A percentile compares a stretch with the other conserved stretches of the same genome.
Evolutionary conservation across 2,329 filamentous ascomycete species (phyloP).

Genomic region (Cytospora mali): DNA sequence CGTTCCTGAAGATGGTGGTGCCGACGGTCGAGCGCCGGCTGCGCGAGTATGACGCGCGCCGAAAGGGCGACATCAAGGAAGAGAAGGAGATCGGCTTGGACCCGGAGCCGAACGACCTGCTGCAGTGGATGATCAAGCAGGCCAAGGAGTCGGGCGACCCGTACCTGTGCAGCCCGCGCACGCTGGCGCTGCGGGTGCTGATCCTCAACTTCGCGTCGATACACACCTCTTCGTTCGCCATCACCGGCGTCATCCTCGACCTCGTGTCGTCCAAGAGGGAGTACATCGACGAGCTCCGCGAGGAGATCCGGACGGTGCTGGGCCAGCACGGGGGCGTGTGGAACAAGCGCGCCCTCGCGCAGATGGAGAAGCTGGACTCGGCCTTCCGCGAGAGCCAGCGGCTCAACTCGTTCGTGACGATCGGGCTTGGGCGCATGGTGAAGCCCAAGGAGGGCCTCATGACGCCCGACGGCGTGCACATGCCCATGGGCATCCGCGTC

Average conservation of each 20-base stretch:
- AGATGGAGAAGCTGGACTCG: slow-evolving; percentile 45
- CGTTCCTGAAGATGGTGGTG: slow-evolving; percentile 28
- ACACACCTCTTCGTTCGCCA: slow-evolving; percentile 43
- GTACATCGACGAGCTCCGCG: slow-evolving; percentile 36
- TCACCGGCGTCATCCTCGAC: slow-evolving; percentile 43
- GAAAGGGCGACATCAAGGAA: slow-evolving; percentile 15
- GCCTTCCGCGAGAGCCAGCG: slow-evolving; percentile 47
- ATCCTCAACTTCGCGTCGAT: slow-evolving; percentile 40
- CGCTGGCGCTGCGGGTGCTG: slow-evolving; percentile 24
- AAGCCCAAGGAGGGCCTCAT: slow-evolving; percentile 38
- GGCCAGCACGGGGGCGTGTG: slow-evolving; percentile 30
- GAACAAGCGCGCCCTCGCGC: slow-evolving; percentile 41
- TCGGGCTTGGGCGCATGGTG: slow-evolving; percentile 41
- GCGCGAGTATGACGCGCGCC: slow-evolving; percentile 24
- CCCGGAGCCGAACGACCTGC: slow-evolving; percentile 29
- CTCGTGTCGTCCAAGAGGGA: slow-evolving; percentile 32
- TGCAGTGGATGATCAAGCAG: slow-evolving; percentile 27
- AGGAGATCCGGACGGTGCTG: slow-evolving; percentile 39
- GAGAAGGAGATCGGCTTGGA: slow-evolving; percentile 22
- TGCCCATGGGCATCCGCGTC: slow-evolving; percentile 41
- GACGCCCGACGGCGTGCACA: slow-evolving; percentile 39
- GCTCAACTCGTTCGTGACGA: slow-evolving; percentile 42
- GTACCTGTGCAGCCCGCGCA: slow-evolving; percentile 6
- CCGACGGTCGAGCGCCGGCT: slow-evolving; percentile 32
- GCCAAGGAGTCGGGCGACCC: slow-evolving; percentile 21